phyloP scores from a whole-genome alignment of 176 grass and related monocot genomes.

The Urochloa ruziziensis region DNA sequence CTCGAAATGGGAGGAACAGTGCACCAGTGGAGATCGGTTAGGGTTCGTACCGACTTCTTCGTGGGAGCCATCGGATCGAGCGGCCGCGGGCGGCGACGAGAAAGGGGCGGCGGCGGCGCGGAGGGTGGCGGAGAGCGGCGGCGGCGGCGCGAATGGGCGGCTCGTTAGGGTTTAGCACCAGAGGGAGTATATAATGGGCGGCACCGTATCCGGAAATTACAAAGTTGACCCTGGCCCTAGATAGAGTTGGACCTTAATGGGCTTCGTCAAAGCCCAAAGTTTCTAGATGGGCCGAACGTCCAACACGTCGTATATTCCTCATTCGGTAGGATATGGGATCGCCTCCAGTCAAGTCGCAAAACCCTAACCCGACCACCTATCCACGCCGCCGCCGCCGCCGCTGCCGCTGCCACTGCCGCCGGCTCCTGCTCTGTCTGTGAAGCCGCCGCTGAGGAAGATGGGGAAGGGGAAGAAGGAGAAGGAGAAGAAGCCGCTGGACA shows the following conservation, averaged over 20 bases:
- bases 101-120: background rate
- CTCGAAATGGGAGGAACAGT: background rate
- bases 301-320: background rate
- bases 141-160: conserved; percentile 41
- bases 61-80: conserved; percentile 71
- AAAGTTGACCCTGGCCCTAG: conserved; percentile 5
- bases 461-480: background rate
- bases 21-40: background rate
- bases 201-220: background rate
- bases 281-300: background rate
- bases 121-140: background rate
- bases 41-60: conserved; percentile 79
- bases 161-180: conserved; percentile 19
- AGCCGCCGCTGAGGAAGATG: background rate
- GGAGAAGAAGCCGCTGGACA: conserved; percentile 12
- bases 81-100: background rate
- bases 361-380: conserved; percentile 20
- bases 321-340: background rate
- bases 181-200: conserved; percentile 20
- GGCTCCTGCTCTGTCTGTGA: background rate
- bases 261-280: background rate
- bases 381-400: background rate
- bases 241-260: background rate
- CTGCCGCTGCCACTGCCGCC: background rate
- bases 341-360: background rate